Conservation (phyloP, 2,329 filamentous ascomycete species). For the Geosmithia putterillii region DNA sequence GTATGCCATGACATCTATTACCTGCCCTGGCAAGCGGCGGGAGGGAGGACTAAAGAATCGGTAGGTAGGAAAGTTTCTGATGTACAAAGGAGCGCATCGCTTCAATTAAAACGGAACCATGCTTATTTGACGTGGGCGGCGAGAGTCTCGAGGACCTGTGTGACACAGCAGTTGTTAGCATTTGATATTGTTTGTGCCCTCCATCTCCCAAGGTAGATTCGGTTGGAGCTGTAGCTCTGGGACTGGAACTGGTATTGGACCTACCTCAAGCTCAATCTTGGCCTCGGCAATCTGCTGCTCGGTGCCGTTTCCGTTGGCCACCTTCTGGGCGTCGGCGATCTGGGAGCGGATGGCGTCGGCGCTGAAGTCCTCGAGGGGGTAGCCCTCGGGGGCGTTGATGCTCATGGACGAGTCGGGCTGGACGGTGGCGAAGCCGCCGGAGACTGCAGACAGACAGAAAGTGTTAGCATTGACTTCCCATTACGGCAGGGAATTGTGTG, state of each 20-base stretch:
- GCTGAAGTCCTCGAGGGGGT: constrained; percentile 91
- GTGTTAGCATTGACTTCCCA: not conserved
- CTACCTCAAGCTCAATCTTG: constrained; percentile 97
- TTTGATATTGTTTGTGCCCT: not conserved
- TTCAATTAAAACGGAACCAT: constrained; percentile 28
- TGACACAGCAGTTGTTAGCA: constrained; percentile 20
- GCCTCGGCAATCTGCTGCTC: constrained; percentile 98
- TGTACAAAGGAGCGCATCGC: constrained; percentile 28
- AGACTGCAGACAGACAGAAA: constrained; percentile 37
- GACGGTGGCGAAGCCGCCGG: constrained; percentile 91
- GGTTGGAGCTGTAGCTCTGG: too few species aligned
- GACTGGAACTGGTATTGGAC: too few species aligned
- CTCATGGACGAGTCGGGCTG: constrained; percentile 90
- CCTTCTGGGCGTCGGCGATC: constrained; percentile 91
- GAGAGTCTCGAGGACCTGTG: constrained; percentile 70
- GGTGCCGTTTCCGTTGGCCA: constrained; percentile 78
- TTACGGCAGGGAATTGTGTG: not conserved
- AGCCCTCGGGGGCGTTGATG: constrained; percentile 98
- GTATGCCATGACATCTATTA: constrained; percentile 1
- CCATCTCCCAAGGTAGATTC: not conserved
- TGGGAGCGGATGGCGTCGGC: constrained; percentile 78
- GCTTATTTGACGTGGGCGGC: constrained; percentile 71
- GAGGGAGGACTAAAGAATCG: constrained; percentile 6
- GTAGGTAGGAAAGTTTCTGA: constrained; percentile 18
- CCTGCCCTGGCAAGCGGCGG: constrained; percentile 10